Evolutionary conservation across 495 filamentous ascomycete species (phyloP), one percentile per base, ranked within the genome.

Genomic region (Aspergillus mulundensis): DNA sequence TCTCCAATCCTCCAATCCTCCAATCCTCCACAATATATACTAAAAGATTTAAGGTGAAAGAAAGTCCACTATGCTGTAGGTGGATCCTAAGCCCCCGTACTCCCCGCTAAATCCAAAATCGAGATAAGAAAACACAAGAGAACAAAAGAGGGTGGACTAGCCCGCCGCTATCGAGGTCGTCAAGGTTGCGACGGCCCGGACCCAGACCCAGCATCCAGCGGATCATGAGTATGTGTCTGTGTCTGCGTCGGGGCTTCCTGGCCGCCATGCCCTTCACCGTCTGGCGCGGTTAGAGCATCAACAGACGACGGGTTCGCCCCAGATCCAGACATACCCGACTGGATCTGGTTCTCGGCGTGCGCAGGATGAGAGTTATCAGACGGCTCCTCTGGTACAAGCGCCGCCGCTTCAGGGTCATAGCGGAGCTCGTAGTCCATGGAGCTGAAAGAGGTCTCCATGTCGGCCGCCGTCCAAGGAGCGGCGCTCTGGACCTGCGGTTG

Each of bases 391-490:
- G 67, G 63, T n/a, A 78, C 61, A 30, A 78, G 65, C 2, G 73
- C 75, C 12, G 75, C 75, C 1, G 75, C 57, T 48, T 78, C 75
- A 6, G 75, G 75, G 50, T 78, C 74, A 53, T 78, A 78, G 11
- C 70, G 70, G 15, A 78, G 51, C 23, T 69, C 67, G 34, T 72
- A 69, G 24, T 71, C 62, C 4, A 60, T 59, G 42, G 63, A 56
- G 25, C 65, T 38, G 12, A 62, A 61, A 7, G 50, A 64, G 24
- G 66, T 63, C 23, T 67, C 66, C 3, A 68, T 56, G 28, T 70
- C 66, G 10, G 66, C 63, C 14, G 64, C 58, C 1, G 62, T 68
- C 75, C 75, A 78, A 14, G 74, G 71, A n/a, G 74, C 68, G 44
- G 70, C 68, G 10, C 66, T 62, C 19, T 65, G 63, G 18, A 68